Conservation (phyloP, 768 basidiomycete genomes). For the Pleurotus cornucopiae region DNA sequence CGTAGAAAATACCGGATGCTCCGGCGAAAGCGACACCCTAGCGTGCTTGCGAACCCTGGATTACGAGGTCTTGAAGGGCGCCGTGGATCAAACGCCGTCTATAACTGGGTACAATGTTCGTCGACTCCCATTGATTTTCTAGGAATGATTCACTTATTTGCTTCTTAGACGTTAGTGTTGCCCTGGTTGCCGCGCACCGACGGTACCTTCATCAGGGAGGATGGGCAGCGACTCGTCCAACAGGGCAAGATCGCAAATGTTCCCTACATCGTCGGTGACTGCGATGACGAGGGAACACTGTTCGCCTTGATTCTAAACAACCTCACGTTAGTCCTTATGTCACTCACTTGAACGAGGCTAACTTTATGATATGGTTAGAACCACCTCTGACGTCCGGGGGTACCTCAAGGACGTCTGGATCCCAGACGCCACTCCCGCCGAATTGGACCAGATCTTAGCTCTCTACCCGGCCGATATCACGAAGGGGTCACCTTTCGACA, state of each 20-base stretch:
- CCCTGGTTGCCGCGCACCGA: slow-evolving; percentile 51
- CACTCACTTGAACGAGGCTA: background rate
- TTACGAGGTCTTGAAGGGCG: slow-evolving; percentile 33
- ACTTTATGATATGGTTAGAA: slow-evolving; percentile 8
- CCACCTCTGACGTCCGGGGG: slow-evolving; percentile 17
- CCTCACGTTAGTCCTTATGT: slow-evolving; percentile 34
- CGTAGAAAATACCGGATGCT: slow-evolving; percentile 36
- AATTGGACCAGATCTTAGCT: slow-evolving; percentile 15
- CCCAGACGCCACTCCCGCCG: slow-evolving; percentile 14
- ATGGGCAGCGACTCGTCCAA: slow-evolving; percentile 36
- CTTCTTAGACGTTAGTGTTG: slow-evolving; percentile 31
- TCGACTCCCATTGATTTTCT: background rate
- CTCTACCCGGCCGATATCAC: slow-evolving; percentile 35
- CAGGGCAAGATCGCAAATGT: slow-evolving; percentile 42
- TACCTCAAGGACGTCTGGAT: slow-evolving; percentile 25
- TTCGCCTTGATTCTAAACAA: slow-evolving; percentile 45
- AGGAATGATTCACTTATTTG: background rate
- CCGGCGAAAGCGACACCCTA: slow-evolving; percentile 34
- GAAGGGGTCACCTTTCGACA: slow-evolving; percentile 47
- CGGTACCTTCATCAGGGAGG: slow-evolving; percentile 41
- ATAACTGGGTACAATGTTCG: slow-evolving; percentile 40
- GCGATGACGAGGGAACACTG: slow-evolving; percentile 58
- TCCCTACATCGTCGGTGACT: slow-evolving; percentile 48
- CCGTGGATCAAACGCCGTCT: slow-evolving; percentile 37
- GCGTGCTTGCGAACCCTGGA: slow-evolving; percentile 38